Evolutionary conservation across 768 basidiomycete genomes (phyloP).

Genomic region (Mycena galericulata): DNA sequence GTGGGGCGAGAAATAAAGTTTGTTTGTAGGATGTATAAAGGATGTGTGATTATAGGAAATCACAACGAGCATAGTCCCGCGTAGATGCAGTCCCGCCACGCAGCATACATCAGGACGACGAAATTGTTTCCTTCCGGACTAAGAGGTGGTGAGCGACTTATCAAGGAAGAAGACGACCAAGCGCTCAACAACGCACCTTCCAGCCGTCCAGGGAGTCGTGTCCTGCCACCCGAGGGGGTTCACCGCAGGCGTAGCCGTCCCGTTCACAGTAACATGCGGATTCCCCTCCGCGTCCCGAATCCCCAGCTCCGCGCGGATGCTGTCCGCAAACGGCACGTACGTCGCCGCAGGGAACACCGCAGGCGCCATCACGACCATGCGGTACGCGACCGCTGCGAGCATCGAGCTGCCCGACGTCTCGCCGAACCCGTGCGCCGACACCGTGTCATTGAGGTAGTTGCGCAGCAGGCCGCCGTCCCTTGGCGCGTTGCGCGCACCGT

Average conservation of each 20-base stretch:
- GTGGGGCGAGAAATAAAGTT: too few species aligned
- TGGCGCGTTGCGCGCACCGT: slow-evolving; percentile 51
- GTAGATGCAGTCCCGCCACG: slow-evolving; percentile 54
- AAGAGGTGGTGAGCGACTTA: neutral
- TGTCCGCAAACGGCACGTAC: slow-evolving; percentile 43
- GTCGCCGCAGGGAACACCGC: slow-evolving; percentile 29
- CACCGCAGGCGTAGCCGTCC: slow-evolving; percentile 51
- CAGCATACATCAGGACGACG: slow-evolving; percentile 54
- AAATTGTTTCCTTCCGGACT: slow-evolving; percentile 55
- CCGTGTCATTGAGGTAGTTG: slow-evolving; percentile 54
- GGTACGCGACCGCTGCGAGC: slow-evolving; percentile 53
- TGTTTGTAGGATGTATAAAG: too few species aligned
- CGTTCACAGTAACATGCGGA: slow-evolving; percentile 44
- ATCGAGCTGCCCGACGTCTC: slow-evolving; percentile 59
- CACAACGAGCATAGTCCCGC: slow-evolving; percentile 37
- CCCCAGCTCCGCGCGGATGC: slow-evolving; percentile 37
- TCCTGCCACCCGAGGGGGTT: slow-evolving; percentile 55
- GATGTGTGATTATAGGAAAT: too few species aligned
- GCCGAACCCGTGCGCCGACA: slow-evolving; percentile 51
- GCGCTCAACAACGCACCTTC: slow-evolving; percentile 37
- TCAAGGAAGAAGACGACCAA: neutral
- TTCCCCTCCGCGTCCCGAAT: neutral
- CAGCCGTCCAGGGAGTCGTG: slow-evolving; percentile 46
- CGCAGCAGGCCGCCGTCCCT: slow-evolving; percentile 53
- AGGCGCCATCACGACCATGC: slow-evolving; percentile 41